These are phyloP conservation scores for Lactifluus piperatus DNA, from an alignment of 768 basidiomycete genomes.

Conservation along the genomic window DNA sequence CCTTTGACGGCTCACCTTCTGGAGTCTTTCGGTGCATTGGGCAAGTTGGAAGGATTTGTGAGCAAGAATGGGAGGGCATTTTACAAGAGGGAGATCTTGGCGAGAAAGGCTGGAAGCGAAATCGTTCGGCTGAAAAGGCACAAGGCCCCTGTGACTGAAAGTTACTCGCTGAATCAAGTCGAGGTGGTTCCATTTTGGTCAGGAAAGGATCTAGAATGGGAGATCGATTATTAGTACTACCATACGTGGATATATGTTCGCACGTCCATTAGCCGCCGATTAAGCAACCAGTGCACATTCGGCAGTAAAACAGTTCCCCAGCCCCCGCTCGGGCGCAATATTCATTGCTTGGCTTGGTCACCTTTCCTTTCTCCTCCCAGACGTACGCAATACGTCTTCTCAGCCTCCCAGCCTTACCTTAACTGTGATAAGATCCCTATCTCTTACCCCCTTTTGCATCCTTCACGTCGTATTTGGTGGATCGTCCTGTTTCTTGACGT, in stretches of 20 bases:
- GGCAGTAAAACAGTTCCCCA: not conserved
- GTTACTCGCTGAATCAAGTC: conserved; percentile 41
- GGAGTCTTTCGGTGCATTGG: conserved; percentile 79
- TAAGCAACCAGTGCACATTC: not conserved
- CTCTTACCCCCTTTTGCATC: not conserved
- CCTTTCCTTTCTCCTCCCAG: not conserved
- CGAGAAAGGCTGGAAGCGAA: conserved; percentile 25
- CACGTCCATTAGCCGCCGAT: conserved; percentile 3
- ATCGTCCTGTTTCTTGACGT: not conserved
- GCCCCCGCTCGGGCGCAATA: not conserved
- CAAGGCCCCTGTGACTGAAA: conserved; percentile 35
- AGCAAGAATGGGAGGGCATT: conserved; percentile 73
- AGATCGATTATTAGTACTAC: conserved; percentile 21
- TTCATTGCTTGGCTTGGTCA: conserved; percentile 2
- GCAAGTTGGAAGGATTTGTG: conserved; percentile 73
- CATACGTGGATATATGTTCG: conserved; percentile 8
- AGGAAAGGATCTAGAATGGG: conserved; percentile 74
- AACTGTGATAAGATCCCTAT: not conserved
- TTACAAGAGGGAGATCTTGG: conserved; percentile 40
- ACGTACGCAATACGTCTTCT: not conserved
- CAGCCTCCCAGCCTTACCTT: not conserved
- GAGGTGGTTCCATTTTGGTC: conserved; percentile 81
- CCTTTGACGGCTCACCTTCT: conserved; percentile 85
- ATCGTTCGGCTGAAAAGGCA: conserved; percentile 38
- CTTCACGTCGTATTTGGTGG: not conserved